Conservation (phyloP, 805 yeast genomes). For the Nakazawaea anatomiae region DNA sequence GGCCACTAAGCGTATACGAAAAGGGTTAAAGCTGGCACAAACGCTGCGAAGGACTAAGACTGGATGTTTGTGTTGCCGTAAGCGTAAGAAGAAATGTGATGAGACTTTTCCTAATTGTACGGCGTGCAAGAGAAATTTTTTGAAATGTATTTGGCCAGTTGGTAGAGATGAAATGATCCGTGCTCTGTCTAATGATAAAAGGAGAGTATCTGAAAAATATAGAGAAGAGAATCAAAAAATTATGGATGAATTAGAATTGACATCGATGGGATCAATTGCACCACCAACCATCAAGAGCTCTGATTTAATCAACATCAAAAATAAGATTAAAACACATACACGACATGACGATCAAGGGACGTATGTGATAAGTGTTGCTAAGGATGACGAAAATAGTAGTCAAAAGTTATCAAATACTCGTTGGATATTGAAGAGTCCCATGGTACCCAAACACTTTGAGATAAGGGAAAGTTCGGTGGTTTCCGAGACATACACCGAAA, state of each 20-base stretch:
- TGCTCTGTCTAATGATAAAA: neutral
- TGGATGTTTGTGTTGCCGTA: slow-evolving; percentile 16
- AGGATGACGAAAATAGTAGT: neutral
- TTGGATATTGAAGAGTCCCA: neutral
- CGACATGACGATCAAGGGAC: neutral
- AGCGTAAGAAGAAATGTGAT: slow-evolving; percentile 32
- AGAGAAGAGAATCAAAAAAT: neutral
- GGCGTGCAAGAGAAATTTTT: slow-evolving; percentile 22
- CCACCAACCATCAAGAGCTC: neutral
- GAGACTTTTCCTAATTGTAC: slow-evolving; percentile 28
- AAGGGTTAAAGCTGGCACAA: no score
- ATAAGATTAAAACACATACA: neutral
- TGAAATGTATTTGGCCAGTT: slow-evolving; percentile 27
- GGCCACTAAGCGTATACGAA: no score
- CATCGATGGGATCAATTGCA: neutral
- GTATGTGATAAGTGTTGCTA: neutral
- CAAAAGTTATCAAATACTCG: neutral
- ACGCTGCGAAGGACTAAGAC: slow-evolving; percentile 1
- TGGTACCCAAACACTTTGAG: neutral
- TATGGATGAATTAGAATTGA: neutral
- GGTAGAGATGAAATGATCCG: slow-evolving; percentile 4
- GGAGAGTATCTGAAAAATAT: neutral
- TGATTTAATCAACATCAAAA: neutral
- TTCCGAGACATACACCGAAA: neutral
- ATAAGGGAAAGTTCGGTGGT: neutral